Percentiles rank a stretch among this genome's conserved stretches.
These are phyloP conservation scores for Magnaporthiopsis poae DNA, from an alignment of 2,329 filamentous ascomycete species.

Conservation along the genomic window DNA sequence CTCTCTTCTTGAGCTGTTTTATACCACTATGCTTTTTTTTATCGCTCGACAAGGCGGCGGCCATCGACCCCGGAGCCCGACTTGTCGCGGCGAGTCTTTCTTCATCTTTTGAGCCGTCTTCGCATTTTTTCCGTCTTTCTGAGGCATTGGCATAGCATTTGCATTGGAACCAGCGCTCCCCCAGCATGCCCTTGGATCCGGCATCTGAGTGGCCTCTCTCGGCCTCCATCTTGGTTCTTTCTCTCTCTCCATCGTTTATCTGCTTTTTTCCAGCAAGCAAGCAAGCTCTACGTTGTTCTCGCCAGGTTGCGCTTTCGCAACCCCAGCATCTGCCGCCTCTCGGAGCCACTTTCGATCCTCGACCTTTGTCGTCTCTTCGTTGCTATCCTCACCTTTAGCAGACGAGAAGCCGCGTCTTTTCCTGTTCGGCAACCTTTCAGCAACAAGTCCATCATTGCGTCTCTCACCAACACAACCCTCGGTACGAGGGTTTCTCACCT, in stretches of 20 bases:
- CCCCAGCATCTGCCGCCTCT: neutral
- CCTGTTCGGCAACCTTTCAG: neutral
- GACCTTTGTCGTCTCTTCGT: neutral
- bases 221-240: constrained; percentile 5
- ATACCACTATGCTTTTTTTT: constrained; percentile 6
- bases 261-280: neutral
- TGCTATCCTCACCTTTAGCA: neutral
- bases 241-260: neutral
- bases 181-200: constrained; percentile 18
- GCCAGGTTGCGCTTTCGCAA: neutral
- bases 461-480: too few relatives aligned
- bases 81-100: neutral
- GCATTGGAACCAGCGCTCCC: constrained; percentile 17
- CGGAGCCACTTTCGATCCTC: neutral
- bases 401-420: neutral
- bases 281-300: neutral
- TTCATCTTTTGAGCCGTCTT: constrained; percentile 4
- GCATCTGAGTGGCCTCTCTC: constrained; percentile 12
- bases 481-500: too few relatives aligned
- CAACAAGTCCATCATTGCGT: neutral
- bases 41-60: constrained; percentile 3
- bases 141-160: constrained; percentile 21
- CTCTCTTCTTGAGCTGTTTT: neutral
- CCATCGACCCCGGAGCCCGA: constrained; percentile 10
- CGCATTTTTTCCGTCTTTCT: constrained; percentile 1